Conservation (phyloP, 352 stramenopile species). For the Globisporangium radiosum region DNA sequence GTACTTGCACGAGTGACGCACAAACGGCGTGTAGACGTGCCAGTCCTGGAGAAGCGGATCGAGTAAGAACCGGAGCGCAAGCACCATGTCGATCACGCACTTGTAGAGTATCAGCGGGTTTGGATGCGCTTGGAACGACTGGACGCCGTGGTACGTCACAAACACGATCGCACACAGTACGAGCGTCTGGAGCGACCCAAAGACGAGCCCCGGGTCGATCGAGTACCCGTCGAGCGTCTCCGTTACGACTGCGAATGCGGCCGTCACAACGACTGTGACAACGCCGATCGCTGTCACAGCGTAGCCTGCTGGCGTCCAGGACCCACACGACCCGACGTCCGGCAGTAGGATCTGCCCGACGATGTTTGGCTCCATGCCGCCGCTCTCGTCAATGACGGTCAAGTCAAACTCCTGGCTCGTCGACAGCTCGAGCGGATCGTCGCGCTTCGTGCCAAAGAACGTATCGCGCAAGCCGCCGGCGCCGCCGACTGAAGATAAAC, state of each 20-base stretch:
- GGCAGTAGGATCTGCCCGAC: slow-evolving; percentile 49
- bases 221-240: slow-evolving; percentile 80
- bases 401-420: slow-evolving; percentile 66
- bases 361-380: slow-evolving; percentile 50
- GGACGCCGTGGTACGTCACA: slow-evolving; percentile 71
- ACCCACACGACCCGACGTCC: slow-evolving; percentile 22
- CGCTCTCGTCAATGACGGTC: slow-evolving; percentile 69
- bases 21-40: slow-evolving; percentile 29
- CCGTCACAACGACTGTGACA: slow-evolving; percentile 35
- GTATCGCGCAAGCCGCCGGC: slow-evolving; percentile 39
- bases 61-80: slow-evolving; percentile 66
- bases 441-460: slow-evolving; percentile 39
- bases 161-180: slow-evolving; percentile 64
- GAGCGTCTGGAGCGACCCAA: slow-evolving; percentile 72
- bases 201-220: slow-evolving; percentile 64
- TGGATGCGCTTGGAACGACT: slow-evolving; percentile 68
- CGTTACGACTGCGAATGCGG: slow-evolving; percentile 27
- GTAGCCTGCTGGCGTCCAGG: slow-evolving; percentile 48
- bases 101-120: slow-evolving; percentile 86
- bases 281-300: slow-evolving; percentile 32
- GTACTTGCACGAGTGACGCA: slow-evolving; percentile 35
- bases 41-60: slow-evolving; percentile 54
- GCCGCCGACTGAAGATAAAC: slow-evolving; percentile 31
- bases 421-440: slow-evolving; percentile 58
- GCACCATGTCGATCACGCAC: slow-evolving; percentile 62